phyloP scores from a whole-genome alignment of 805 yeast species.

The Zygotorulaspora danielsina region DNA sequence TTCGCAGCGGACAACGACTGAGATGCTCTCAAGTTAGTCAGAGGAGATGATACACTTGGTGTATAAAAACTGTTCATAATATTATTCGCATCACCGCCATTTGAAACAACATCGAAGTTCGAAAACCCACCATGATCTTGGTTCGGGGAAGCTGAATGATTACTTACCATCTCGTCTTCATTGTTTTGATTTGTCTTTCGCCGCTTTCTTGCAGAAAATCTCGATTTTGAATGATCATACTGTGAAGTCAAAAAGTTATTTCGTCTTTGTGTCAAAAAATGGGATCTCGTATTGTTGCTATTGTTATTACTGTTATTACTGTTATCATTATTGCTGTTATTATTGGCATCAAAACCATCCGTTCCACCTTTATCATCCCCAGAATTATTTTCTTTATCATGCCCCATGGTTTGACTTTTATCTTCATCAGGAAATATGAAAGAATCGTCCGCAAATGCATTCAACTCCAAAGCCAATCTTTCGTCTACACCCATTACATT shows the following conservation, averaged over 20 bases:
- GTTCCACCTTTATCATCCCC: constrained; percentile 16
- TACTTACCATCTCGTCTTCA: constrained; percentile 1
- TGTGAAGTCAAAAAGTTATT: constrained; percentile 33
- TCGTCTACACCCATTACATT: constrained; percentile 40
- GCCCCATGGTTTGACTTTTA: constrained; percentile 42
- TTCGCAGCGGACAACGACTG: constrained; percentile 14
- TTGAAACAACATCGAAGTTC: constrained; percentile 16
- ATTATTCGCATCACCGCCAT: constrained; percentile 1
- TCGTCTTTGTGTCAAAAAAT: constrained; percentile 30
- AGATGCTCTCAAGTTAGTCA: constrained; percentile 18
- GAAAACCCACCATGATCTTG: constrained; percentile 29
- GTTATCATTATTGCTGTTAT: neutral
- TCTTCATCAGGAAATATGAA: constrained; percentile 81
- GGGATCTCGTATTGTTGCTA: constrained; percentile 11
- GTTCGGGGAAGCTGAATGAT: constrained; percentile 11
- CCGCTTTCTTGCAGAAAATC: constrained; percentile 26
- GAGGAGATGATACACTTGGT: constrained; percentile 21
- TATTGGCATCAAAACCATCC: constrained; percentile 3
- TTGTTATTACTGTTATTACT: neutral
- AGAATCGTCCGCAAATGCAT: constrained; percentile 79
- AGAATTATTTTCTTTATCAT: constrained; percentile 14
- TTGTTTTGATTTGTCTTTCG: constrained; percentile 1
- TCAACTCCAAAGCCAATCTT: constrained; percentile 58
- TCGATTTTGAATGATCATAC: constrained; percentile 31
- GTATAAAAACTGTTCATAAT: constrained; percentile 4